Evolutionary conservation across 257 asterid species (phyloP), one percentile per base, ranked within the genome.

Genomic region (Haberlea rhodopensis): DNA sequence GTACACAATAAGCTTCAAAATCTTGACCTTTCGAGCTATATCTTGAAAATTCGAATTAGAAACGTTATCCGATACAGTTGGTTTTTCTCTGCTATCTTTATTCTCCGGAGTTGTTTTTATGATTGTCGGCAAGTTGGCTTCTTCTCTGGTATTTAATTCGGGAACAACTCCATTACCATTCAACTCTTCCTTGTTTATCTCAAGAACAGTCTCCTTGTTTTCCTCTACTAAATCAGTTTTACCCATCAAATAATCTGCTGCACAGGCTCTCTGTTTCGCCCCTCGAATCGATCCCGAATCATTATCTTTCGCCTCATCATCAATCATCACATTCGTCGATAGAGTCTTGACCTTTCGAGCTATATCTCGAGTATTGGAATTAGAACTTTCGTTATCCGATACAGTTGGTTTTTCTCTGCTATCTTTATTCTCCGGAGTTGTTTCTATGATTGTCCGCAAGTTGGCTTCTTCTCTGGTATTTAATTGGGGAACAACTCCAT

Each of bases 21-120:
- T 34, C 66, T 68, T 25, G 7, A 81, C 87, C 82, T 76, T 78
- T 37, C 53, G 73, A 56, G 66, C 46, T 16, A 5, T 52, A 67
- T 18, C 52, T 57, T 67, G 76, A 18, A 66, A 28, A 63, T 67
- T 61, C 25, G n/a, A 31, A n/a, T 16, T 70, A 6, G 61, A 15
- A 53, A 67, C 69, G 63, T 54, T 71, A 40, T 57, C 66, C 60
- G 27, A 60, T 27, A n/a, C 8, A 5, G 65, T 57, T 43, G 62
- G 8, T 28, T 67, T 61, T 37, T 59, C 71, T 29, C 59, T 49
- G 49, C 21, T 52, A 19, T 37, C 63, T 31, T 57, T 69, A 13
- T 31, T 70, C 51, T 75, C 56, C 22, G 28, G 11, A 31, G 60
- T 61, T 49, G 62, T 68, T 69, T 72, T 63, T 57, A 51, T 62